Conservation (phyloP, 2,329 filamentous ascomycete species). For the Pseudogymnoascus sp. region DNA sequence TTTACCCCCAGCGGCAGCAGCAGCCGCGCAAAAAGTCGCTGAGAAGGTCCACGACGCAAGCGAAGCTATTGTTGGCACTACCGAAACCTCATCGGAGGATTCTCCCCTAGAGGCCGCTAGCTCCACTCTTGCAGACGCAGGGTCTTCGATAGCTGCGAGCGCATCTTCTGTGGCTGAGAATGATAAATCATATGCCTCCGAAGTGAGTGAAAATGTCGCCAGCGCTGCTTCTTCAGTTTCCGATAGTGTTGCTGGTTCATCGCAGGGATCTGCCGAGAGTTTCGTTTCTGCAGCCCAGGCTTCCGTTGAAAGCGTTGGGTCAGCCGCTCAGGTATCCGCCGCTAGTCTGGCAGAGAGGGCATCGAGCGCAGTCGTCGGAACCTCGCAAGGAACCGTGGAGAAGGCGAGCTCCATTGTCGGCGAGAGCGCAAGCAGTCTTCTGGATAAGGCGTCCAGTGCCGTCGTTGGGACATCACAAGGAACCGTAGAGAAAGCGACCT, state of each 20-base stretch:
- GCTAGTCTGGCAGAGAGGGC: constrained; percentile 24
- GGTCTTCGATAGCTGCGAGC: constrained; percentile 20
- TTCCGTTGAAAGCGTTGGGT: constrained; percentile 29
- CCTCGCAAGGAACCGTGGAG: constrained; percentile 23
- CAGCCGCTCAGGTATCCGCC: constrained; percentile 25
- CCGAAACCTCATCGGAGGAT: constrained; percentile 29
- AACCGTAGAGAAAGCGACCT: constrained; percentile 20
- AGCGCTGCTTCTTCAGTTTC: constrained; percentile 19
- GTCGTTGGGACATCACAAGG: constrained; percentile 23
- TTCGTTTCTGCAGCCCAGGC: constrained; percentile 20
- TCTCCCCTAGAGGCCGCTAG: constrained; percentile 16
- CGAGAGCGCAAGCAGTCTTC: constrained; percentile 21
- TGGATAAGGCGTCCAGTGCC: constrained; percentile 25
- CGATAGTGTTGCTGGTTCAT: constrained; percentile 16
- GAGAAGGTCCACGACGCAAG: constrained; percentile 24
- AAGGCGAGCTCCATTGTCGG: constrained; percentile 16
- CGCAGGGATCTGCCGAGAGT: constrained; percentile 19
- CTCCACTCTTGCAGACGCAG: constrained; percentile 18
- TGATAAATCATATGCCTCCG: constrained; percentile 19
- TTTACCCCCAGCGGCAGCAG: constrained; percentile 49
- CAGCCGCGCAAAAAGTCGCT: constrained; percentile 29
- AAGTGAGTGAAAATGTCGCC: constrained; percentile 20
- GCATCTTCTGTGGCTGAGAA: constrained; percentile 17
- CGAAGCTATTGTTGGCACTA: constrained; percentile 21
- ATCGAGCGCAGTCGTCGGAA: constrained; percentile 24